These are phyloP conservation scores for Boletus tomentosulus DNA, from an alignment of 768 basidiomycete genomes.

Conservation along the genomic window DNA sequence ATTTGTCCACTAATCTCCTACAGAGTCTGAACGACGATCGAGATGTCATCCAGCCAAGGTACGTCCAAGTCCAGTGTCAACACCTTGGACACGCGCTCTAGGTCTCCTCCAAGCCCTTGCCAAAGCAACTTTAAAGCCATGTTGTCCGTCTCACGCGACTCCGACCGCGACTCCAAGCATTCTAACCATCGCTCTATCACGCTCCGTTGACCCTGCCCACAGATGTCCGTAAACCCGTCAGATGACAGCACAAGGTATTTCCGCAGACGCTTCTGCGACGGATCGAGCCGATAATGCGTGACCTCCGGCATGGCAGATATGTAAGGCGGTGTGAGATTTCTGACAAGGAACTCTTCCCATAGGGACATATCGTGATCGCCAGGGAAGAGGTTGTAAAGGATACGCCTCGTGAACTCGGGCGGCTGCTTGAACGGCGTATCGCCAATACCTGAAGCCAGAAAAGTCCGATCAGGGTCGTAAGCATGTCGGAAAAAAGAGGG, in stretches of 20 bases:
- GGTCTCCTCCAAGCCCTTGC: slow-evolving; percentile 54
- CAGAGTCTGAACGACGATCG: slow-evolving; percentile 59
- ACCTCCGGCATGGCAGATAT: slow-evolving; percentile 64
- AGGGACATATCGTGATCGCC: slow-evolving; percentile 56
- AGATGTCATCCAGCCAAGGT: slow-evolving; percentile 67
- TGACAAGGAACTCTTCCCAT: slow-evolving; percentile 65
- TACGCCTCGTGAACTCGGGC: slow-evolving; percentile 60
- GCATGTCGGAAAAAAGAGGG: slow-evolving; percentile 4
- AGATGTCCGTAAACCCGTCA: slow-evolving; percentile 64
- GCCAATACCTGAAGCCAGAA: slow-evolving; percentile 48
- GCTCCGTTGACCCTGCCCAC: slow-evolving; percentile 43
- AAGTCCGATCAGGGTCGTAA: slow-evolving; percentile 7
- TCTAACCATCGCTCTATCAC: slow-evolving; percentile 53
- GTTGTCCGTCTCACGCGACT: slow-evolving; percentile 30
- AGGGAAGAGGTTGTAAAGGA: slow-evolving; percentile 62
- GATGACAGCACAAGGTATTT: slow-evolving; percentile 61
- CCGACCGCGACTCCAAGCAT: slow-evolving; percentile 33
- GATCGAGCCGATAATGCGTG: slow-evolving; percentile 47
- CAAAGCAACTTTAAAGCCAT: slow-evolving; percentile 57
- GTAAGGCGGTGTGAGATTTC: slow-evolving; percentile 62
- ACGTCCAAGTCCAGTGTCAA: slow-evolving; percentile 62
- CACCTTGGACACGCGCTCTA: slow-evolving; percentile 49
- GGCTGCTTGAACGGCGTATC: slow-evolving; percentile 73
- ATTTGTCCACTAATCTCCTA: slow-evolving; percentile 17
- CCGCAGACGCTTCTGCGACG: slow-evolving; percentile 26